Evolutionary conservation across 2,329 filamentous ascomycete species (phyloP).

Genomic region (Gaeumannomyces tritici): DNA sequence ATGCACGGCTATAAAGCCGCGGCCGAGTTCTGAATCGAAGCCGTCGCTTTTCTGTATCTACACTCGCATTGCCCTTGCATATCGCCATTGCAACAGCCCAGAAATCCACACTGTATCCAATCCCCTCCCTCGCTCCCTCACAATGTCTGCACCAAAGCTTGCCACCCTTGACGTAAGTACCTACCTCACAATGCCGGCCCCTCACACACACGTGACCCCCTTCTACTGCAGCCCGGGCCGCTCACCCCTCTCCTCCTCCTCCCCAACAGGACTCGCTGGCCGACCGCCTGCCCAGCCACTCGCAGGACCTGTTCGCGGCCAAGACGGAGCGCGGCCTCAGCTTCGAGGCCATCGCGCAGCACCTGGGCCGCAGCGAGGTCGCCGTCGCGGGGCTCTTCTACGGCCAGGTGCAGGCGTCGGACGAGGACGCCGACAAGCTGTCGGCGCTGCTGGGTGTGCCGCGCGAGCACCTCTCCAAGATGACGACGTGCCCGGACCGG

Average conservation of each 20-base stretch:
- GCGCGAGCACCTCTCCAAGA: slow-evolving; percentile 39
- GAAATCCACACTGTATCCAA: too few species aligned
- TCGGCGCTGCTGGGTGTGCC: slow-evolving; percentile 44
- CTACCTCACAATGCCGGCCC: neutral
- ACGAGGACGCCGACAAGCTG: slow-evolving; percentile 46
- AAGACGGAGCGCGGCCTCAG: slow-evolving; percentile 67
- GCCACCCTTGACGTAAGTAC: slow-evolving; percentile 3
- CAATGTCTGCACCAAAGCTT: neutral
- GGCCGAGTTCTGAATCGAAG: too few species aligned
- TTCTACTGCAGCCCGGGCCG: neutral
- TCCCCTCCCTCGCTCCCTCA: neutral
- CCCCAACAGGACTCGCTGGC: slow-evolving; percentile 57
- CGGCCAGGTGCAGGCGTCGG: slow-evolving; percentile 49
- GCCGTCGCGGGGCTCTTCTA: slow-evolving; percentile 86
- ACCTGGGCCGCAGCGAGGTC: slow-evolving; percentile 71
- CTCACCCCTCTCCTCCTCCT: too few species aligned
- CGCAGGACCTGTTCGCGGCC: slow-evolving; percentile 66
- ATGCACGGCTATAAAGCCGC: too few species aligned
- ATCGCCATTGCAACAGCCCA: too few species aligned
- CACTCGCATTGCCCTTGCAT: too few species aligned
- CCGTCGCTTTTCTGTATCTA: too few species aligned
- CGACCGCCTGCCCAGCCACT: slow-evolving; percentile 60
- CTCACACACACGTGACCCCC: neutral
- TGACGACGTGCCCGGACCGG: slow-evolving; percentile 70
- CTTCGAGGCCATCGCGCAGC: slow-evolving; percentile 68